Conservation (phyloP, 2,329 filamentous ascomycete genomes). For the Penicillium fuscoglaucum region DNA sequence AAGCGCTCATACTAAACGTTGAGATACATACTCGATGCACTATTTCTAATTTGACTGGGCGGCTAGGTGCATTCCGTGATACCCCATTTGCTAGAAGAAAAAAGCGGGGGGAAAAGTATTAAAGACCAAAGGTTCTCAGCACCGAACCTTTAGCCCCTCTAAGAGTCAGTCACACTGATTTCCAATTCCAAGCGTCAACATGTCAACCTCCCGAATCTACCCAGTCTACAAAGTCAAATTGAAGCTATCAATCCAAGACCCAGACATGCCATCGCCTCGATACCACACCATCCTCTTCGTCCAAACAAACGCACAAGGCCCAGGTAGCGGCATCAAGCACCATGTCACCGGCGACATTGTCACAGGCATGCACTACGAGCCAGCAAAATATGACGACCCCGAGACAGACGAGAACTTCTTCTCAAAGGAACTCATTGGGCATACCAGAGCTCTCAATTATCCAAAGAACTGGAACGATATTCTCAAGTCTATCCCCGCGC, state of each 20-base stretch:
- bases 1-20: neutral
- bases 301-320: neutral
- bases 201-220: neutral
- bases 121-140: neutral
- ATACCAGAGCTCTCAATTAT: constrained; percentile 2
- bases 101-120: neutral
- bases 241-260: constrained; percentile 1
- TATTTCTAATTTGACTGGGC: neutral
- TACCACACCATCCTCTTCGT: constrained; percentile 6
- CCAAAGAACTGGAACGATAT: constrained; percentile 1
- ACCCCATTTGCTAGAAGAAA: neutral
- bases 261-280: neutral
- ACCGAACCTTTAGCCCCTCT: neutral
- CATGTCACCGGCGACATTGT: constrained; percentile 9
- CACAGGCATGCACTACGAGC: constrained; percentile 3
- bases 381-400: neutral
- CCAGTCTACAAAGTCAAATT: constrained; percentile 4
- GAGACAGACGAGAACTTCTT: constrained; percentile 1
- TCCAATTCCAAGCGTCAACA: neutral
- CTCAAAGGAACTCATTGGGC: constrained; percentile 2
- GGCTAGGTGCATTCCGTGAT: neutral
- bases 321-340: neutral
- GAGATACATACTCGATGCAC: too few relatives aligned
- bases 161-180: neutral
- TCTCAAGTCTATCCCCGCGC: neutral